A percentile compares a stretch with the other conserved stretches of the same genome.
Evolutionary conservation across 306 rosid species (phyloP).

Genomic region (Quercus variabilis): DNA sequence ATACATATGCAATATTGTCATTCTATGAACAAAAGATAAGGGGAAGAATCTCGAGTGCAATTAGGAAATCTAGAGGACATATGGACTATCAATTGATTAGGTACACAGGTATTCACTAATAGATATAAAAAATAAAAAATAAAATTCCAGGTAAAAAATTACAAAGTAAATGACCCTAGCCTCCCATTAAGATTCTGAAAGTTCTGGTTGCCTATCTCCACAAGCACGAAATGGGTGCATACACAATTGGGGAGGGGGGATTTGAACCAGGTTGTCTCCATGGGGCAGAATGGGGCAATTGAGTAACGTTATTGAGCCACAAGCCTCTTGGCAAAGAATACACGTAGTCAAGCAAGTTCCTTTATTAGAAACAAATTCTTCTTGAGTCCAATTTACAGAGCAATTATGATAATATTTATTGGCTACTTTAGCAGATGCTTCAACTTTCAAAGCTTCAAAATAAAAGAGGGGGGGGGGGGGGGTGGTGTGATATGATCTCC

Average conservation of each 20-base stretch:
- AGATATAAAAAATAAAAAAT: neutral
- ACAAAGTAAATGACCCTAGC: conserved; percentile 1
- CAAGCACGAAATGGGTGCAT: no score
- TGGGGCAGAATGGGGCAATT: no score
- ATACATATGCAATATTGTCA: neutral
- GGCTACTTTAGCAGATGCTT: conserved; percentile 1
- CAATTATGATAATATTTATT: neutral
- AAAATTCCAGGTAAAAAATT: neutral
- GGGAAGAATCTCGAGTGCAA: neutral
- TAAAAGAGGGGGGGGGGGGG: no score
- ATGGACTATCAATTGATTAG: neutral
- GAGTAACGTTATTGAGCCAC: no score
- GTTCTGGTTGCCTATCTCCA: no score
- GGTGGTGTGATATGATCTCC: neutral
- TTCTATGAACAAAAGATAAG: neutral
- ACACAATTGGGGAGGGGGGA: no score
- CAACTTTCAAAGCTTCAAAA: conserved; percentile 4
- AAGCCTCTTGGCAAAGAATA: neutral
- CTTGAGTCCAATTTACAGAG: neutral
- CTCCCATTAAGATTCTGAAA: neutral
- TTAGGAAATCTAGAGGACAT: neutral
- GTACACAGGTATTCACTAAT: neutral
- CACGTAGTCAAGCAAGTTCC: neutral
- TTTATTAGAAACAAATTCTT: neutral
- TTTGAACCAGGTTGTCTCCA: no score